Percentiles rank a stretch among this genome's conserved stretches.
Conservation (phyloP, 345 rosid genomes). For the Heritiera littoralis region DNA sequence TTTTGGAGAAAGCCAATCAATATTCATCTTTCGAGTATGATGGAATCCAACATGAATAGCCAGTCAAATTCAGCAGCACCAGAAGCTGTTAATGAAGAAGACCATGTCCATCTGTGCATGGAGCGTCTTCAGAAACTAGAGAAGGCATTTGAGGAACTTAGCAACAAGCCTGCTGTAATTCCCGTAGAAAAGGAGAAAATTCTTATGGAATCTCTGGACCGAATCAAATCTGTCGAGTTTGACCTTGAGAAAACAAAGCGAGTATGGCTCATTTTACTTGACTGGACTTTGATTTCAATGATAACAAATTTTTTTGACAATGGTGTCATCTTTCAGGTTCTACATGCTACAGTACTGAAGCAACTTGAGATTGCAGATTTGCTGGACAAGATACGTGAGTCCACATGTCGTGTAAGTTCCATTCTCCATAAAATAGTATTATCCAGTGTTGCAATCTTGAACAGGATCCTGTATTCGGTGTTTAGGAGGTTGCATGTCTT, state of each 20-base stretch:
- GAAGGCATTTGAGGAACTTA: slow-evolving; percentile 57
- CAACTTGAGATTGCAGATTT: slow-evolving; percentile 73
- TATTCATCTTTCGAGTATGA: slow-evolving; percentile 45
- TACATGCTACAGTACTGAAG: slow-evolving; percentile 68
- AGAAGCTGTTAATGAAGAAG: slow-evolving; percentile 42
- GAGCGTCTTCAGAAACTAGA: slow-evolving; percentile 80
- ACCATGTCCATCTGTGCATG: slow-evolving; percentile 57
- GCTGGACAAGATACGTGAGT: slow-evolving; percentile 58
- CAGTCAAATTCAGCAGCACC: slow-evolving; percentile 22
- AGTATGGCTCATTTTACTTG: slow-evolving; percentile 41
- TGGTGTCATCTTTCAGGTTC: slow-evolving; percentile 47
- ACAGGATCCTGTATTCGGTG: neutral
- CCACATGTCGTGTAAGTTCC: slow-evolving; percentile 65
- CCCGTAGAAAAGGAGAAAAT: slow-evolving; percentile 84
- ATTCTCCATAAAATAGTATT: neutral
- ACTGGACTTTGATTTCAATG: neutral
- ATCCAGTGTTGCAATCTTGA: neutral
- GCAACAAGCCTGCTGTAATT: slow-evolving; percentile 63
- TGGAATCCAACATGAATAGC: slow-evolving; percentile 32
- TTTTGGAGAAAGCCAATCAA: slow-evolving; percentile 58
- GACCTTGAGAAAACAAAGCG: slow-evolving; percentile 90
- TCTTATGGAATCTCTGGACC: slow-evolving; percentile 73
- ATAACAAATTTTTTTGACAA: neutral
- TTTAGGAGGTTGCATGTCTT: neutral
- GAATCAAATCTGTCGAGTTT: slow-evolving; percentile 81